Conservation (phyloP, 805 yeast genomes). For the Metschnikowia corniflorae region DNA sequence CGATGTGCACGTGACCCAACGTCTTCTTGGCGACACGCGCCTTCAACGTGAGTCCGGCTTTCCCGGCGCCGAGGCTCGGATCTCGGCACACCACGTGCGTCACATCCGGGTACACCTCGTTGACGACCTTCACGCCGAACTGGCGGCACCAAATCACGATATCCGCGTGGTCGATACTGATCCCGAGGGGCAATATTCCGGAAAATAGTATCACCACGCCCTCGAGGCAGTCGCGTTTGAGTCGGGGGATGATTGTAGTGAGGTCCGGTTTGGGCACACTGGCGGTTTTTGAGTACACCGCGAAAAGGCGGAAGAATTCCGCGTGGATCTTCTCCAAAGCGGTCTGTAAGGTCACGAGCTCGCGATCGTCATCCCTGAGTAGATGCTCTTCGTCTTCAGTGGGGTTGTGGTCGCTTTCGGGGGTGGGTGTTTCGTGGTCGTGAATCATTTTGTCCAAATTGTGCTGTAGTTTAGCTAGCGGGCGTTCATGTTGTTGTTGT, state of each 20-base stretch:
- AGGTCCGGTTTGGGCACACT: constrained; percentile 51
- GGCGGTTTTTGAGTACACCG: constrained; percentile 6
- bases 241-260: constrained; percentile 63
- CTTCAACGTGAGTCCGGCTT: constrained; percentile 60
- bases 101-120: constrained; percentile 62
- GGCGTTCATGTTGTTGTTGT: constrained; percentile 77
- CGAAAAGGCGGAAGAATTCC: constrained; percentile 48
- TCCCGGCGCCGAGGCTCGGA: constrained; percentile 30
- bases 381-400: constrained; percentile 49
- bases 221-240: constrained; percentile 65
- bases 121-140: constrained; percentile 83
- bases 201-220: constrained; percentile 75
- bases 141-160: constrained; percentile 89
- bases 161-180: constrained; percentile 68
- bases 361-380: constrained; percentile 76
- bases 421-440: constrained; percentile 25
- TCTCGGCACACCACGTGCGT: constrained; percentile 87
- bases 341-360: constrained; percentile 57
- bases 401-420: constrained; percentile 23
- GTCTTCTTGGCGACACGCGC: constrained; percentile 72
- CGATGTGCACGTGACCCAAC: constrained; percentile 66
- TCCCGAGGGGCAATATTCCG: constrained; percentile 86
- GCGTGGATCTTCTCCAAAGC: constrained; percentile 64
- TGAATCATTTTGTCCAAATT: constrained; percentile 54
- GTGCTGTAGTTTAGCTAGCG: constrained; percentile 77